Conservation (phyloP, 768 basidiomycete genomes). For the Pulveroboletus ravenelii region DNA sequence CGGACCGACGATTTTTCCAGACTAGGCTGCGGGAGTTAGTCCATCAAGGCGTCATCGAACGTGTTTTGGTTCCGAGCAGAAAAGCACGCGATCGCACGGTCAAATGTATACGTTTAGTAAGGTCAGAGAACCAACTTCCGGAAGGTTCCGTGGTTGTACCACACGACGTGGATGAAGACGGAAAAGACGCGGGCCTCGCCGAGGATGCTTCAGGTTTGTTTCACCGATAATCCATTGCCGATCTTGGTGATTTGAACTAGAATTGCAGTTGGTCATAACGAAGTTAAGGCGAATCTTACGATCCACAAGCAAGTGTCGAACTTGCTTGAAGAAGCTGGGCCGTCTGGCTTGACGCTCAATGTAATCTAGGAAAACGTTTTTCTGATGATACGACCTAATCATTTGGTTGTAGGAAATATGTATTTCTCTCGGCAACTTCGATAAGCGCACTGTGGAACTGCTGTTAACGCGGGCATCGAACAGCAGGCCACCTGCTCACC, state of each 20-base stretch:
- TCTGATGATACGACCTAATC: slow-evolving; percentile 4
- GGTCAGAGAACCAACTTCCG: slow-evolving; percentile 34
- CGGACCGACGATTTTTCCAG: slow-evolving; percentile 80
- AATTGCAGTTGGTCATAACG: slow-evolving; percentile 32
- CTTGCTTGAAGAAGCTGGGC: slow-evolving; percentile 63
- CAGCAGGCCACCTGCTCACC: slow-evolving; percentile 60
- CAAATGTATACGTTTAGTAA: slow-evolving; percentile 64
- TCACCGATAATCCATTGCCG: neutral
- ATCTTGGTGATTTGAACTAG: neutral
- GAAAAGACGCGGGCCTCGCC: slow-evolving; percentile 26
- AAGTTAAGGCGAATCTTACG: slow-evolving; percentile 55
- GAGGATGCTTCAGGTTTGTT: slow-evolving; percentile 34
- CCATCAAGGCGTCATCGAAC: slow-evolving; percentile 69
- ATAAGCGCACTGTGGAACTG: slow-evolving; percentile 81
- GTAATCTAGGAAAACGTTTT: slow-evolving; percentile 34
- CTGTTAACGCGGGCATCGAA: slow-evolving; percentile 66
- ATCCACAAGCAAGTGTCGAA: slow-evolving; percentile 80
- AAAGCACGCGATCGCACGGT: slow-evolving; percentile 44
- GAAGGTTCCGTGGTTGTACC: slow-evolving; percentile 34
- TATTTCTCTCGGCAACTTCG: slow-evolving; percentile 58
- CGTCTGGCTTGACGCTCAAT: slow-evolving; percentile 66
- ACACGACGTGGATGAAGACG: slow-evolving; percentile 40
- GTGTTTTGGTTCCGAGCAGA: slow-evolving; percentile 60
- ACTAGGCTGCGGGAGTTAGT: slow-evolving; percentile 69
- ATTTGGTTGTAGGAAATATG: slow-evolving; percentile 53